Evolutionary conservation across 2,329 filamentous ascomycete genomes (phyloP), one percentile per base, ranked within the genome.

Genomic region (Aspergillus aculeatus): DNA sequence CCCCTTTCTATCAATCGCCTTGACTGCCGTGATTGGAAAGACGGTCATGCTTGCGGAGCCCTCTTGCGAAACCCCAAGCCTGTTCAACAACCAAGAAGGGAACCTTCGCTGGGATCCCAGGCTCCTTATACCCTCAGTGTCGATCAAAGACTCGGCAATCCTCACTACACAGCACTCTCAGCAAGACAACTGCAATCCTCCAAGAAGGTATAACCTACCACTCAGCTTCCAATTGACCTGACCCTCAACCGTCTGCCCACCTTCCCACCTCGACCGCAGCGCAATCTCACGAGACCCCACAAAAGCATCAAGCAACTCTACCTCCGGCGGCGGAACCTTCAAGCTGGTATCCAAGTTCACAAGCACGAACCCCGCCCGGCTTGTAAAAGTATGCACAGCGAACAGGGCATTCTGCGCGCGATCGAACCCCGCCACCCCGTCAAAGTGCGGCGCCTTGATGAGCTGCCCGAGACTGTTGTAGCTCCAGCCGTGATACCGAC

Each of bases 401-500:
- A 86, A 81, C 0, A 88, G 77, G 6, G 81, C 78, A 62, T 87
- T 86, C 68, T 83, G 73, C 11, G 76, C 73, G 71, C 81, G 84
- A 64, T 86, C 81, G 65, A 88, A 88, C 9, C 81, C 83, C 2
- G 78, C 74, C 1, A 86, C 72, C 21, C 82, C 79, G 47, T 86
- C 79, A 66, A 85, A 88, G 2, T 82, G 80, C 0, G 85, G 85
- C 1, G 85, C 85, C 69, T 87, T 87, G 26, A 84, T 81, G 2
- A 87, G 76, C 52, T 82, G 81, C 14, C 85, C 85, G 29, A 77
- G 79, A 2, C 84, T 75, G 49, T 84, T 82, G 62, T 87, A 87
- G 2, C 83, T 84, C 85, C 85, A 88, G 47, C 84, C 84, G 66
- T 87, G 85, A 66, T 87, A 87, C 60, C 82, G 82, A 76, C 85